Evolutionary conservation across 257 asterid genomes (phyloP), one percentile per base, ranked within the genome.

Genomic region (Solanum lignicaule): DNA sequence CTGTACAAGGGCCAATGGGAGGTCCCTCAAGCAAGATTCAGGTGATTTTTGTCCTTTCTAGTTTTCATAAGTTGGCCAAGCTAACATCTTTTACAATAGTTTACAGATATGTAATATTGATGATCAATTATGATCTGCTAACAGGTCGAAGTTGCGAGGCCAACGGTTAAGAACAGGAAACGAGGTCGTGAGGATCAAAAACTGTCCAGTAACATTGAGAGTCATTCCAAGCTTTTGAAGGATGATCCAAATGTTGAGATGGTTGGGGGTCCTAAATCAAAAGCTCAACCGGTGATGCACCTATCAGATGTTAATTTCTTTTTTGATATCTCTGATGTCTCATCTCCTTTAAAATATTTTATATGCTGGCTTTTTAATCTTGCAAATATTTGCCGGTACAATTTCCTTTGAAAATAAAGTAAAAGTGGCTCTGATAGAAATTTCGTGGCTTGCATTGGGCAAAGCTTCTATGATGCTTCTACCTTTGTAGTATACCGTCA

Each of bases 101-200:
- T 43, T 35, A 33, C 35, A 9, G 71, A 41, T 78, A 43, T 20
- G 62, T 82, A 48, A 82, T 52, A 71, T 46, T 27, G 85, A n/a
- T 85, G 78, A 72, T 60, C 8, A 75, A 14, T 55, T 83, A 32
- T 66, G 86, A 55, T 91, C 72, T 92, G 75, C 90, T 88, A 87
- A 82, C 93, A 96, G 99, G 95, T 96, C 88, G 99, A 96, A 93
- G 92, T 96, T 87, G 99, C 99, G 60, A 93, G 95, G 91, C 98
- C 99, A 32, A 87, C 90, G 92, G 96, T 92, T 68, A 92, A 86
- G 90, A 95, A 87, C 91, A 95, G 89, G 93, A 96, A 96, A 89
- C 95, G 98, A 87, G 92, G 76, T 81, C 98, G 89, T 86, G 99
- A 94, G 90, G 92, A 89, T 83, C 93, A 94, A n/a, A 93, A 91